phyloP scores from a whole-genome alignment of 2,329 filamentous ascomycete genomes.

The Stachybotrys chlorohalonatus region DNA sequence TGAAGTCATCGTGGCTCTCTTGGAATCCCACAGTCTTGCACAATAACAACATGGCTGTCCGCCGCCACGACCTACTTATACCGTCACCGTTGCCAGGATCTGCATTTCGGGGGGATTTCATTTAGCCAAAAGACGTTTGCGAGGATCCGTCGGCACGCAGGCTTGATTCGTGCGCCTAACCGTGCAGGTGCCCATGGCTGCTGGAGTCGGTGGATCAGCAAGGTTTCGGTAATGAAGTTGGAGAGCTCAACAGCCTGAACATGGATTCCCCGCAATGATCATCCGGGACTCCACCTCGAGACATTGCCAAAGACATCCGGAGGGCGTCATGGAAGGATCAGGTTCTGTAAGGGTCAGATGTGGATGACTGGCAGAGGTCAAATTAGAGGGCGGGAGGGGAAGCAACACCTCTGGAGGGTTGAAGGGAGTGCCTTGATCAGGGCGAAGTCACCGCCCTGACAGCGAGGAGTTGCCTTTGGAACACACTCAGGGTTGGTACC shows the following conservation, averaged over 20 bases:
- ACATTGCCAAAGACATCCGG: too few relatives aligned
- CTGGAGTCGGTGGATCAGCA: background rate
- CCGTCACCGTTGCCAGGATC: background rate
- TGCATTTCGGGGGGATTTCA: background rate
- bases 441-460: too few relatives aligned
- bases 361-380: too few relatives aligned
- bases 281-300: too few relatives aligned
- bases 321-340: too few relatives aligned
- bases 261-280: background rate
- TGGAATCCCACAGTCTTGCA: background rate
- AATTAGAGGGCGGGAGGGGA: too few relatives aligned
- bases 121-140: background rate
- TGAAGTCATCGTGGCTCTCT: background rate
- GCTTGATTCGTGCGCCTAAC: background rate
- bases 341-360: too few relatives aligned
- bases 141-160: background rate
- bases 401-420: too few relatives aligned
- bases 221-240: background rate
- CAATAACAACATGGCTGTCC: background rate
- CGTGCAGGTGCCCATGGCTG: background rate
- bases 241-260: background rate
- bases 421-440: too few relatives aligned
- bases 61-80: background rate
- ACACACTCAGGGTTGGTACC: too few relatives aligned
- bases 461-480: too few relatives aligned